phyloP scores from a whole-genome alignment of 352 stramenopile species.

The Albugo candida region DNA sequence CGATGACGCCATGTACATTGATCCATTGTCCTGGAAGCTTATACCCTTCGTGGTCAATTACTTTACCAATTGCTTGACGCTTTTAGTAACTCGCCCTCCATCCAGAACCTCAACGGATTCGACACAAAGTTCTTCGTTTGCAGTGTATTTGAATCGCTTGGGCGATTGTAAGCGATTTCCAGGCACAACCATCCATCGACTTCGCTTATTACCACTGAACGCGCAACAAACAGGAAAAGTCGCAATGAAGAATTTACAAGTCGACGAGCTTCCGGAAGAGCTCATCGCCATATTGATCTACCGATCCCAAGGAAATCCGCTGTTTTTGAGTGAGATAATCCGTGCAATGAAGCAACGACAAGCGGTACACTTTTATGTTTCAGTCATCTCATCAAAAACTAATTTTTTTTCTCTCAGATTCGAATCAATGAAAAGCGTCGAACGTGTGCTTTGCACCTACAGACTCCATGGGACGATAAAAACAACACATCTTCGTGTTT shows the following conservation, averaged over 20 bases:
- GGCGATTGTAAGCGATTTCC: conserved; percentile 22
- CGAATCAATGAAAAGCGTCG: conserved; percentile 32
- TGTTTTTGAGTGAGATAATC: conserved; percentile 74
- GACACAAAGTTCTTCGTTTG: conserved; percentile 55
- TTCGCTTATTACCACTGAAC: conserved; percentile 13
- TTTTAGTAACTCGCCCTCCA: conserved; percentile 47
- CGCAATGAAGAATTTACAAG: conserved; percentile 37
- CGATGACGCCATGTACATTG: conserved; percentile 77
- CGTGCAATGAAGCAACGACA: conserved; percentile 57
- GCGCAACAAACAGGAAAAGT: conserved; percentile 36
- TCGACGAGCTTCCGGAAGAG: conserved; percentile 31
- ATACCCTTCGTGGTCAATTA: conserved; percentile 67
- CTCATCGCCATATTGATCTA: conserved; percentile 48
- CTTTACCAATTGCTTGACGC: conserved; percentile 67
- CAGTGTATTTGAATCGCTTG: conserved; percentile 49
- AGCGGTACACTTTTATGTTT: conserved; percentile 24
- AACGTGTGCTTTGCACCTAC: conserved; percentile 46
- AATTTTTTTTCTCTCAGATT: conserved; percentile 14
- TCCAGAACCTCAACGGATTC: conserved; percentile 41
- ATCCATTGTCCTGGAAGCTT: conserved; percentile 72
- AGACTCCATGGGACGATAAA: conserved; percentile 69
- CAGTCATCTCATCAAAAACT: too few relatives aligned
- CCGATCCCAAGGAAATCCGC: conserved; percentile 57
- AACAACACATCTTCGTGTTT: conserved; percentile 48
- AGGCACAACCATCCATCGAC: conserved; percentile 2